These are phyloP conservation scores for Leishmania tropica DNA, from an alignment of 208 protist genomes.

Conservation along the genomic window DNA sequence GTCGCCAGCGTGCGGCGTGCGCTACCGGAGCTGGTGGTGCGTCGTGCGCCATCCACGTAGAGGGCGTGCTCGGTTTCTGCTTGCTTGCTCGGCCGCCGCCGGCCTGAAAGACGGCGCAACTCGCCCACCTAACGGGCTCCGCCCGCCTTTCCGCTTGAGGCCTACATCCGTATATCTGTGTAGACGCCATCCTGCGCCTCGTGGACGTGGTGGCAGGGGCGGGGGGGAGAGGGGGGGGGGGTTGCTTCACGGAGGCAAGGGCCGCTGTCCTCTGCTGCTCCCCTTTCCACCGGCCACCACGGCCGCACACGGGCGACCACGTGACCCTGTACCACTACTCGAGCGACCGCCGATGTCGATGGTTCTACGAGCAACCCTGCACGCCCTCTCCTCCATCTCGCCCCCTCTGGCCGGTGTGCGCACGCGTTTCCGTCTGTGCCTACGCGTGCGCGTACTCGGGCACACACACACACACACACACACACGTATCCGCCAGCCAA, in stretches of 20 bases:
- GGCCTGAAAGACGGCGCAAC: too few species aligned
- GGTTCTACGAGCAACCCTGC: not conserved
- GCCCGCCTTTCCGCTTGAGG: too few species aligned
- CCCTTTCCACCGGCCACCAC: not conserved
- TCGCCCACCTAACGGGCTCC: too few species aligned
- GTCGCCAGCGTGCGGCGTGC: conserved; percentile 38
- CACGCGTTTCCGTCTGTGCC: not conserved
- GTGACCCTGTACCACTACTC: not conserved
- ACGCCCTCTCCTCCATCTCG: not conserved
- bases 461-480: not conserved
- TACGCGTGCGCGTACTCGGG: not conserved
- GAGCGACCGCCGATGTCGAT: too few species aligned
- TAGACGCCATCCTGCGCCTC: too few species aligned
- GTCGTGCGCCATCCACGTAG: conserved; percentile 7
- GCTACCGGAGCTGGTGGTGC: conserved; percentile 51
- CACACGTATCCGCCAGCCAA: not conserved
- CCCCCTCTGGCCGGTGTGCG: not conserved
- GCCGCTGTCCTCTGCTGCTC: not conserved
- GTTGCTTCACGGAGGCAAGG: not conserved
- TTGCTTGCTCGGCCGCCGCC: not conserved
- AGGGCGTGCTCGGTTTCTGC: not conserved
- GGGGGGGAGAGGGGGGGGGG: too few species aligned
- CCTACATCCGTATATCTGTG: too few species aligned
- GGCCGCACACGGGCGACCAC: too few species aligned
- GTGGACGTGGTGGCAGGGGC: too few species aligned